Evolutionary conservation across 495 filamentous ascomycete species (phyloP).

Genomic region (Talaromyces liani): DNA sequence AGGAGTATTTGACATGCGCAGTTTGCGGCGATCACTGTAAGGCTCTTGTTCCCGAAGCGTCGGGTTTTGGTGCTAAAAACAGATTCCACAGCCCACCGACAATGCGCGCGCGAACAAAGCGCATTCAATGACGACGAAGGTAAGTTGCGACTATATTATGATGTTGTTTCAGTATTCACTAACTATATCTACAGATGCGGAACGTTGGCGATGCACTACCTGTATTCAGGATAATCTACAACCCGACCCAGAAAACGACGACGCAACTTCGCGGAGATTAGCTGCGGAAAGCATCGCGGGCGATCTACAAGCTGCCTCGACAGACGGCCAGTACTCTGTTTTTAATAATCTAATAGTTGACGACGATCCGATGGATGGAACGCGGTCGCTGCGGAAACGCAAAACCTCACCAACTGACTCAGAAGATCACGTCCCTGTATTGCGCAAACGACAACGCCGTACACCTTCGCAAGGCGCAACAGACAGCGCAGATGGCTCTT

Average conservation of each 20-base stretch:
- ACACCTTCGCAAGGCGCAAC: slow-evolving; percentile 18
- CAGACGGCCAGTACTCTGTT: slow-evolving; percentile 66
- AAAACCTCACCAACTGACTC: slow-evolving; percentile 55
- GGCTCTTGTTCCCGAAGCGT: slow-evolving; percentile 22
- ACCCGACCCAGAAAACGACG: slow-evolving; percentile 33
- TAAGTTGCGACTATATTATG: slow-evolving; percentile 26
- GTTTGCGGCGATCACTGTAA: slow-evolving; percentile 85
- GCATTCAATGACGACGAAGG: slow-evolving; percentile 63
- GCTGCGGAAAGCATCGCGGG: slow-evolving; percentile 52
- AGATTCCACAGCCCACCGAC: slow-evolving; percentile 62
- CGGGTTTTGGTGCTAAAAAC: not conserved
- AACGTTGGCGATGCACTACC: slow-evolving; percentile 71
- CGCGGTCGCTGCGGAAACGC: slow-evolving; percentile 78
- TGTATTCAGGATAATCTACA: slow-evolving; percentile 64
- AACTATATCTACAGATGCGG: slow-evolving; percentile 27
- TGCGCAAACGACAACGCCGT: slow-evolving; percentile 39
- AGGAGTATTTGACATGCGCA: slow-evolving; percentile 71
- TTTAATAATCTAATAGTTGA: slow-evolving; percentile 70
- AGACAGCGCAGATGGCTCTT: slow-evolving; percentile 16
- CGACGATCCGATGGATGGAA: slow-evolving; percentile 79
- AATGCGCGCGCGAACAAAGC: slow-evolving; percentile 80
- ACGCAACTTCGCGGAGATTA: slow-evolving; percentile 31
- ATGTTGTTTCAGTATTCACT: not conserved
- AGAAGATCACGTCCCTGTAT: slow-evolving; percentile 41
- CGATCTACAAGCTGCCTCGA: slow-evolving; percentile 69